phyloP scores from a whole-genome alignment of 495 filamentous ascomycete genomes.

The Corynascus novoguineensis region DNA sequence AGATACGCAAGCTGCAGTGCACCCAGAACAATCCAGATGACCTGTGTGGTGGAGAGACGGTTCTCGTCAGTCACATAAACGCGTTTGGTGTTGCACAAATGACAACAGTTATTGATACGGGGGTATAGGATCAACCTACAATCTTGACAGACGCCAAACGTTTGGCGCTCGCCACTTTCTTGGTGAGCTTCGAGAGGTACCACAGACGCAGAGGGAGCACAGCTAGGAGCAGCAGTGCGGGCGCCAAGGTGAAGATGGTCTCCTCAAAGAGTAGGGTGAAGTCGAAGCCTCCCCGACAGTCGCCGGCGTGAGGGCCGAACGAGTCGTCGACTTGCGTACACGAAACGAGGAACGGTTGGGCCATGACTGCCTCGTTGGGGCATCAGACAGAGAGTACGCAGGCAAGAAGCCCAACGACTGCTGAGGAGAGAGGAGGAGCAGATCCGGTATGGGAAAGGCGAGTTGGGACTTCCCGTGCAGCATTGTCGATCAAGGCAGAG shows the following conservation, averaged over 20 bases:
- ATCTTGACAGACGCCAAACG: slow-evolving; percentile 17
- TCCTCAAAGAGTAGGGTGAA: slow-evolving; percentile 58
- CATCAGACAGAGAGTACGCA: not conserved
- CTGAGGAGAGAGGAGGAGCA: not conserved
- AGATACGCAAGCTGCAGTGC: slow-evolving; percentile 44
- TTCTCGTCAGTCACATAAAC: not conserved
- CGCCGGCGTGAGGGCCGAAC: slow-evolving; percentile 28
- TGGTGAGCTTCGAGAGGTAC: slow-evolving; percentile 37
- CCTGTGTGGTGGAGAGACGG: slow-evolving; percentile 25
- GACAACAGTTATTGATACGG: too few species aligned
- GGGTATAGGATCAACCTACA: slow-evolving; percentile 11
- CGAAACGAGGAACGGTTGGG: not conserved
- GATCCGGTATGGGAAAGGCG: not conserved
- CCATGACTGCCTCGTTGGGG: not conserved
- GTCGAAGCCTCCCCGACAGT: slow-evolving; percentile 44
- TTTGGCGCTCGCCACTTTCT: slow-evolving; percentile 12
- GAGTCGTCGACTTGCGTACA: slow-evolving; percentile 21
- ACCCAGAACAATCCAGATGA: slow-evolving; percentile 41
- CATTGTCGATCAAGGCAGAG: too few species aligned
- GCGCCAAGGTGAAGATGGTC: slow-evolving; percentile 45
- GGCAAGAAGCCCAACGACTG: not conserved
- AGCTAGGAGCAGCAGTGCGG: slow-evolving; percentile 42
- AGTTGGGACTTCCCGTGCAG: too few species aligned
- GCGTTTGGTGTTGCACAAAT: slow-evolving; percentile 1
- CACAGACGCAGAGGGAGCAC: slow-evolving; percentile 43